phyloP scores from a whole-genome alignment of 805 yeast genomes.

The Candida ponderosae region DNA sequence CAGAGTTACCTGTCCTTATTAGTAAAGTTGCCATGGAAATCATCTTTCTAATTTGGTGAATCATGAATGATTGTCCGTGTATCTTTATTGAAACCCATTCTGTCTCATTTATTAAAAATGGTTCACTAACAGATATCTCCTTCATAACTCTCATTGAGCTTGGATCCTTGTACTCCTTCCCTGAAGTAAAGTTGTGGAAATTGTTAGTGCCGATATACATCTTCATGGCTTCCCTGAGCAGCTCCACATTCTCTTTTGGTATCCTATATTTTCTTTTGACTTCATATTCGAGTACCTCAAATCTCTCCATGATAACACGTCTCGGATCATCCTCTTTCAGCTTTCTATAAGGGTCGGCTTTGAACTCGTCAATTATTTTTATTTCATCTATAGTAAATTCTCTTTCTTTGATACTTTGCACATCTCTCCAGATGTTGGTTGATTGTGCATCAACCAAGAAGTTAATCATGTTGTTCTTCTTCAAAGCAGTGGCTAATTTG shows the following conservation, averaged over 20 bases:
- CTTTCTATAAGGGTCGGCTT: constrained; percentile 28
- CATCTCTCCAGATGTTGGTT: constrained; percentile 59
- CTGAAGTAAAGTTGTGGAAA: constrained; percentile 82
- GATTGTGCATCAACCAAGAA: constrained; percentile 73
- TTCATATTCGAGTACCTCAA: constrained; percentile 56
- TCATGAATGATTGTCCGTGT: constrained; percentile 97
- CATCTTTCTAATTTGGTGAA: constrained; percentile 97
- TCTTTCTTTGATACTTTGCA: constrained; percentile 28
- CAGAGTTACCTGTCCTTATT: constrained; percentile 80
- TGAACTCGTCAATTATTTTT: constrained; percentile 18
- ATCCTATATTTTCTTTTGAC: constrained; percentile 67
- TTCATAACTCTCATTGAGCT: constrained; percentile 82
- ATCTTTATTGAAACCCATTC: constrained; percentile 96
- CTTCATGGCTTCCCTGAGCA: constrained; percentile 61
- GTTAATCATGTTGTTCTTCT: too few relatives aligned
- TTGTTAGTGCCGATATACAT: constrained; percentile 83
- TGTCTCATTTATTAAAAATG: constrained; percentile 85
- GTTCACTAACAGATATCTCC: constrained; percentile 69
- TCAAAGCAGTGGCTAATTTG: constrained; percentile 57
- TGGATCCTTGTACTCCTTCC: constrained; percentile 74
- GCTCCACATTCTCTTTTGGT: constrained; percentile 48
- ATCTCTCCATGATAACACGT: constrained; percentile 34
- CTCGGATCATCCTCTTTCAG: constrained; percentile 30
- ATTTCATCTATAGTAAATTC: constrained; percentile 20
- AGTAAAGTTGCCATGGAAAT: constrained; percentile 88